Conservation (phyloP, 306 rosid genomes). For the Delonix regia region DNA sequence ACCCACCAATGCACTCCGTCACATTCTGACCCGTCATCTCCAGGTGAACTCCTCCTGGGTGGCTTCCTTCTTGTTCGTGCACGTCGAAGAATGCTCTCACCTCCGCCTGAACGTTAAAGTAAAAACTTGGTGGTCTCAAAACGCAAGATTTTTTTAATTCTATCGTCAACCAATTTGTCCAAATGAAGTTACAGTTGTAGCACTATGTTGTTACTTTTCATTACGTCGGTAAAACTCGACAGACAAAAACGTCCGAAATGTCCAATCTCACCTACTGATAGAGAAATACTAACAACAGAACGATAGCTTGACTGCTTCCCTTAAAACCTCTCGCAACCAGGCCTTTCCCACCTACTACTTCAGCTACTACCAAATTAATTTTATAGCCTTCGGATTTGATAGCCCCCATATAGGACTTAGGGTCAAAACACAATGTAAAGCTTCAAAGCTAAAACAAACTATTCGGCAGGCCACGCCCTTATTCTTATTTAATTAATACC, state of each 20-base stretch:
- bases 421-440: too few species aligned
- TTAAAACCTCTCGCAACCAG: not conserved
- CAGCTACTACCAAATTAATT: not conserved
- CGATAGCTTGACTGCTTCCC: not conserved
- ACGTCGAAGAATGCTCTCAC: constrained; percentile 85
- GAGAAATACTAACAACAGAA: constrained; percentile 2
- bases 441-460: constrained; percentile 3
- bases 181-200: too few species aligned
- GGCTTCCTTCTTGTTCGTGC: constrained; percentile 91
- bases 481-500: not conserved
- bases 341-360: constrained; percentile 10
- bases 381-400: not conserved
- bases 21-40: constrained; percentile 95
- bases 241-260: not conserved
- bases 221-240: too few species aligned
- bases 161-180: too few species aligned
- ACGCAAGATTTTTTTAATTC: too few species aligned
- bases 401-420: not conserved
- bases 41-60: constrained; percentile 83
- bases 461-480: constrained; percentile 7
- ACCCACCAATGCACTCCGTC: constrained; percentile 93
- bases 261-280: constrained; percentile 7
- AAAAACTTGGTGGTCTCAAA: too few species aligned
- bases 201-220: not conserved
- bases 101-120: constrained; percentile 56